Conservation (phyloP, 495 filamentous ascomycete species). For the Geopyxis carbonaria region DNA sequence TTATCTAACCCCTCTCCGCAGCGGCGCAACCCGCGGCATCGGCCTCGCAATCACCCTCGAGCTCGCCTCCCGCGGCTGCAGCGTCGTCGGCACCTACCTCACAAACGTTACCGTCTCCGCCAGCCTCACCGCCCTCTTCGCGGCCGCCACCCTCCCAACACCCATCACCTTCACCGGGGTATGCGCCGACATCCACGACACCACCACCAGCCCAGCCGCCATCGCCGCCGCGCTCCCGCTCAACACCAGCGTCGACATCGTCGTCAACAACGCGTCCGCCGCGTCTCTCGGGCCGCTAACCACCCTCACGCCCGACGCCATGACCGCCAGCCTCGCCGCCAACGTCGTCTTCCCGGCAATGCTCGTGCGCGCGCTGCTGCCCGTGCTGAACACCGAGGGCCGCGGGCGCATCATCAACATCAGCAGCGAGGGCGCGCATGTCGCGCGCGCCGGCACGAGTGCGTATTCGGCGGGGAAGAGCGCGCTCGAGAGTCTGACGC, state of each 20-base stretch:
- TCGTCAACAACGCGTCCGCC: slow-evolving; percentile 78
- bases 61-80: slow-evolving; percentile 54
- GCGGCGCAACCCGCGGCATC: slow-evolving; percentile 41
- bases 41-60: slow-evolving; percentile 66
- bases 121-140: slow-evolving; percentile 31
- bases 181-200: slow-evolving; percentile 25
- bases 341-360: slow-evolving; percentile 79
- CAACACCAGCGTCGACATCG: slow-evolving; percentile 56
- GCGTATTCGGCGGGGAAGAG: slow-evolving; percentile 84
- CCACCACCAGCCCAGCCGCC: slow-evolving; percentile 27
- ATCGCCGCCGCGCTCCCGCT: slow-evolving; percentile 27
- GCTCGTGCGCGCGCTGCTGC: slow-evolving; percentile 51
- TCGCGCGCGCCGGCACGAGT: slow-evolving; percentile 52
- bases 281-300: slow-evolving; percentile 42
- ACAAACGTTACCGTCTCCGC: slow-evolving; percentile 35
- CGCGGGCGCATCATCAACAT: slow-evolving; percentile 68
- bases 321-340: slow-evolving; percentile 52
- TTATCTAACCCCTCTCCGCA: neutral
- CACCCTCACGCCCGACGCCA: slow-evolving; percentile 40
- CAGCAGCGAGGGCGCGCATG: slow-evolving; percentile 49
- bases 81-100: slow-evolving; percentile 53
- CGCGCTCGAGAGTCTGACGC: slow-evolving; percentile 74
- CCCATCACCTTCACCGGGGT: slow-evolving; percentile 15
- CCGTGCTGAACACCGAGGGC: slow-evolving; percentile 53
- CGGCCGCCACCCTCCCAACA: slow-evolving; percentile 28